These are phyloP conservation scores for Taphrina deformans DNA, from an alignment of 1,139 yeast species.

Conservation along the genomic window DNA sequence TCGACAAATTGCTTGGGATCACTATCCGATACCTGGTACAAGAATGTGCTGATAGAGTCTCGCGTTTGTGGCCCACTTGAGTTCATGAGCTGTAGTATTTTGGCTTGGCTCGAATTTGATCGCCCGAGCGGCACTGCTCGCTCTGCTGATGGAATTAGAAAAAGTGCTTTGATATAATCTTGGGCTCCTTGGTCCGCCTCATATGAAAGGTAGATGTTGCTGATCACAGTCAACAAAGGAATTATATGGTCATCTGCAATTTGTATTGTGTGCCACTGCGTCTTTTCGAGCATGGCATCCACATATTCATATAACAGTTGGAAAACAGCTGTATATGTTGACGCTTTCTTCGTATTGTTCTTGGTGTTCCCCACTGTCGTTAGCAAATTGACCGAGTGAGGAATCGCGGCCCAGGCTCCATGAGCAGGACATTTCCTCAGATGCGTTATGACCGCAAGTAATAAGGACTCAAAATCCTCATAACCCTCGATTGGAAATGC, in stretches of 20 bases:
- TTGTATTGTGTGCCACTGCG: not conserved
- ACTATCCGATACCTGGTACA: slow-evolving; percentile 36
- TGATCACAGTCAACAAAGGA: slow-evolving; percentile 20
- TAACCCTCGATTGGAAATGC: not conserved
- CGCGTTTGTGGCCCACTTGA: slow-evolving; percentile 15
- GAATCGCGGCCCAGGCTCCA: not conserved
- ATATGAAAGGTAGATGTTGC: not conserved
- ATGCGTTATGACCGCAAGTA: not conserved
- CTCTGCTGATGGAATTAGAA: slow-evolving; percentile 35
- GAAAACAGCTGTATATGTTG: not conserved
- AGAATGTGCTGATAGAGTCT: slow-evolving; percentile 36
- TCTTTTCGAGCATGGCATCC: not conserved
- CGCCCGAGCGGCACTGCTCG: slow-evolving; percentile 38
- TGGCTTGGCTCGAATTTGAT: slow-evolving; percentile 33
- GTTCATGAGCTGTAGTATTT: slow-evolving; percentile 34
- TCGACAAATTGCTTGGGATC: slow-evolving; percentile 39
- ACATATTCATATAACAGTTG: slow-evolving; percentile 5
- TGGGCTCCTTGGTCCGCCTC: not conserved
- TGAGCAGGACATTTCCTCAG: not conserved
- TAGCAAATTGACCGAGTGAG: not conserved
- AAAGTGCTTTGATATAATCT: slow-evolving; percentile 7
- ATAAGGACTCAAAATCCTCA: not conserved
- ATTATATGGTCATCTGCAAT: slow-evolving; percentile 14
- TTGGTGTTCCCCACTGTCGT: not conserved
- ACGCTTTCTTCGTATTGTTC: not conserved